Base-by-base conservation (phyloP, 2,329 filamentous ascomycete genomes). In the Leptosphaerulina australis region DNA sequence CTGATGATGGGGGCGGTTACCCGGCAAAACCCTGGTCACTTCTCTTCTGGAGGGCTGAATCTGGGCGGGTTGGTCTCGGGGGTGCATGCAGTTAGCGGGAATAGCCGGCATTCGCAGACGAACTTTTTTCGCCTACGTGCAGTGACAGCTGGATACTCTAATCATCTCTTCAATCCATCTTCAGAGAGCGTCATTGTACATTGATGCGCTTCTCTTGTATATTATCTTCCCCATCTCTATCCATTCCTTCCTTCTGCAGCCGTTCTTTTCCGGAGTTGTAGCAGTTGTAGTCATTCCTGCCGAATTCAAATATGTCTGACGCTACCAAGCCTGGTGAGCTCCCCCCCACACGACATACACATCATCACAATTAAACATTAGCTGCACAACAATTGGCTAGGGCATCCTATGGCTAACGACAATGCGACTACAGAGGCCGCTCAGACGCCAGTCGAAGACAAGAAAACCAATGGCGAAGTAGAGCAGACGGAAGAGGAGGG, bases 251-350 rank as follows among this genome's bases (percentile, higher is more conserved):
- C 47, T 59, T 61, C 43, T 60, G 49, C 52, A 52, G 50, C 60
- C 56, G 56, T 60, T 58, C 53, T 43, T 60, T 56, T 28, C 4
- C 9, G 12, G 21, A 43, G 36, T 24, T 31, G 39, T 46, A 41
- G 40, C 48, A 14, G 40, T 12, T 29, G 34, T n/a, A 15, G 39
- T 20, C 18, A 11, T 20, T 20, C 22, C n/a, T 33, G 24, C 48
- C 25, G 35, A 34, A 36, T 45, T 25, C 9, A 22, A 46, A 41
- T n/a, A 51, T 51, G 48, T 46, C 71, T 71, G 70, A 73, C 67
- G 70, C 68, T 61, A 66, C 64, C 59, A 70, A 64, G 48, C 57
- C 67, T 62, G 69, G 71, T 73, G 61, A 66, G 70, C 60, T 55
- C 34, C 29, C 55, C 57, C 55, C 25, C 54, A 34, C 51, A 45